Evolutionary conservation across 2,329 filamentous ascomycete species (phyloP), one percentile per base, ranked within the genome.

Genomic region (Phaeosphaeriaceae sp.): DNA sequence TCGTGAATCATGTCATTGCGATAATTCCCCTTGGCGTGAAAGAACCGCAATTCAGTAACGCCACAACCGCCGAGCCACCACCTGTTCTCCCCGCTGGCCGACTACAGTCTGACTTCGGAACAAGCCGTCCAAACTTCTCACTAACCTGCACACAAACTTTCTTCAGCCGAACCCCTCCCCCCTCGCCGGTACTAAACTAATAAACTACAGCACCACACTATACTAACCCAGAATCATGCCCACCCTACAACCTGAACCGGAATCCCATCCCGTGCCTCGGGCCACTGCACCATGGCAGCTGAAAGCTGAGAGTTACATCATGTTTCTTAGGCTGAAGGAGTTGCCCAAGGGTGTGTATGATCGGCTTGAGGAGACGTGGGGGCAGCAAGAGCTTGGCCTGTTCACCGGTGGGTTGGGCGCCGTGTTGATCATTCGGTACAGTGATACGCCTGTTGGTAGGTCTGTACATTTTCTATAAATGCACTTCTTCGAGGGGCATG

Each of bases 401-500:
- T 72, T 70, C 42, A 50, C 52, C 40, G 66, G 64, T 0, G 68
- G 68, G 0, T 30, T 71, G 39, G 67, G 67, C 1, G 48, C 56
- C 4, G 58, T 68, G 11, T 61, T 67, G 49, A 48, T 70, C 35
- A 54, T 71, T 4, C 56, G 68, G 42, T 71, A 72, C 52, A 52
- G 21, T 18, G 58, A 64, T 42, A 72, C 67, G 26, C 62, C 67
- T 46, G 66, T 68, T 46, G 65, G 68, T 70, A 62, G 29, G 64
- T 68, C 23, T 34, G 23, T 15, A 34, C 11, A 6, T 20, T 13
- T 13, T 20, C 17, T n/a, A n/a, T n/a, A n/a, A n/a, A n/a, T n/a
- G n/a, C n/a, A n/a, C n/a, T n/a, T n/a, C n/a, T n/a, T n/a, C n/a
- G n/a, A n/a, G n/a, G n/a, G n/a, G n/a, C n/a, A n/a, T n/a, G n/a